These are phyloP conservation scores for Chlorella variabilis DNA, from an alignment of 163 green algal genomes.

Conservation along the genomic window DNA sequence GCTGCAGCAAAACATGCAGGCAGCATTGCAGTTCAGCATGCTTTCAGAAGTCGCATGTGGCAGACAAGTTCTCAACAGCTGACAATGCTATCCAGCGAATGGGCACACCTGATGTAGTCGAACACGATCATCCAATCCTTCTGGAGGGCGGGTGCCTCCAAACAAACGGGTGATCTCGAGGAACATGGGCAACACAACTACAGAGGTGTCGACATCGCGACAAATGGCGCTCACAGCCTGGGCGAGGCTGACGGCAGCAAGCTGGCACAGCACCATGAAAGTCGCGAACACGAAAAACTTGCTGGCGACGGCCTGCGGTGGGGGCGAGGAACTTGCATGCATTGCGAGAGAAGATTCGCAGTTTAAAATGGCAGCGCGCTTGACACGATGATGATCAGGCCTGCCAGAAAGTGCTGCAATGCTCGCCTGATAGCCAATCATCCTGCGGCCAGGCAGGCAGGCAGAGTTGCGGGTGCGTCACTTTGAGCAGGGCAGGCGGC, in stretches of 20 bases:
- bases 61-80: too few species aligned
- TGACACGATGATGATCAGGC: too few species aligned
- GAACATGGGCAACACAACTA: constrained; percentile 35
- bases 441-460: too few species aligned
- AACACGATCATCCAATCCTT: constrained; percentile 22
- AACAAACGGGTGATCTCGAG: constrained; percentile 63
- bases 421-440: constrained; percentile 47
- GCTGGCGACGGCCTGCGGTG: constrained; percentile 22
- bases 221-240: constrained; percentile 29
- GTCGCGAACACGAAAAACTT: constrained; percentile 69
- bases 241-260: constrained; percentile 52
- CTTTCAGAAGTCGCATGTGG: too few species aligned
- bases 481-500: too few species aligned
- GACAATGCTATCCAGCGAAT: too few species aligned
- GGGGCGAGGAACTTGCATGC: neutral
- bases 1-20: neutral
- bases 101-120: constrained; percentile 24
- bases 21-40: too few species aligned
- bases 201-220: constrained; percentile 36
- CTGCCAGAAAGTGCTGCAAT: too few species aligned
- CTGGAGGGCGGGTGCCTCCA: constrained; percentile 54
- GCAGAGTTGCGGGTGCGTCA: too few species aligned
- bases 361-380: too few species aligned
- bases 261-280: constrained; percentile 66
- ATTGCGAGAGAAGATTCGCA: too few species aligned